Percentiles rank a stretch among this genome's conserved stretches.
Evolutionary conservation across 495 filamentous ascomycete genomes (phyloP).

Genomic region (Aspergillus affinis): DNA sequence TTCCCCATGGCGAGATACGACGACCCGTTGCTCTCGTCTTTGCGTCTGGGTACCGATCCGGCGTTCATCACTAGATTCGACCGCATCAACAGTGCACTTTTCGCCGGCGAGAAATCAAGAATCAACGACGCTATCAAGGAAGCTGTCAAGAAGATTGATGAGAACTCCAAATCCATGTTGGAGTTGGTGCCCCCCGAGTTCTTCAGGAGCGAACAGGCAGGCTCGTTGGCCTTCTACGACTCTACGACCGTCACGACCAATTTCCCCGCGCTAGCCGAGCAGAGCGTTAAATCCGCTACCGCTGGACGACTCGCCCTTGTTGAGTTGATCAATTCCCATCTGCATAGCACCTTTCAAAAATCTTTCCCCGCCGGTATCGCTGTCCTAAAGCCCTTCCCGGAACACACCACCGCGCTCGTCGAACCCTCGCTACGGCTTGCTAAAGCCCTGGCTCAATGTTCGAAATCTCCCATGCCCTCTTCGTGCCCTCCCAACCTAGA

Average conservation of each 20-base stretch:
- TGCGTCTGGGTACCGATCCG: constrained; percentile 73
- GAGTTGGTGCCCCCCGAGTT: constrained; percentile 55
- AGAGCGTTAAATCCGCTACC: constrained; percentile 52
- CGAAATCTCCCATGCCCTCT: constrained; percentile 62
- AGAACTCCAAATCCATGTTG: constrained; percentile 54
- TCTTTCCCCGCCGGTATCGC: constrained; percentile 72
- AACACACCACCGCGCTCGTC: constrained; percentile 70
- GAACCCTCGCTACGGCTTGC: constrained; percentile 70
- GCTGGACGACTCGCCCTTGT: constrained; percentile 63
- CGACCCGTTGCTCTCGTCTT: constrained; percentile 65
- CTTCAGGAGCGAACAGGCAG: constrained; percentile 65
- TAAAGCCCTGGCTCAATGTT: constrained; percentile 68
- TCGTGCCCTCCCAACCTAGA: constrained; percentile 85
- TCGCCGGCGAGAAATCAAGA: constrained; percentile 64
- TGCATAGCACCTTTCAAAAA: constrained; percentile 83
- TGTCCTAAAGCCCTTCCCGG: constrained; percentile 72
- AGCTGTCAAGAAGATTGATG: constrained; percentile 58
- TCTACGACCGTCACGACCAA: constrained; percentile 53
- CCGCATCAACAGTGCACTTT: constrained; percentile 67
- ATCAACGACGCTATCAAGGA: constrained; percentile 67
- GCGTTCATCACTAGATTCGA: constrained; percentile 70
- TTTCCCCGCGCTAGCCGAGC: constrained; percentile 67
- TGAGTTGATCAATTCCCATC: constrained; percentile 77
- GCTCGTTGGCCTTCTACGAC: constrained; percentile 78
- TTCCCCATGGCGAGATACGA: constrained; percentile 84